Percentiles rank a stretch among this genome's conserved stretches.
phyloP scores from a whole-genome alignment of 176 grass and related monocot species.

The Carex littledalei region DNA sequence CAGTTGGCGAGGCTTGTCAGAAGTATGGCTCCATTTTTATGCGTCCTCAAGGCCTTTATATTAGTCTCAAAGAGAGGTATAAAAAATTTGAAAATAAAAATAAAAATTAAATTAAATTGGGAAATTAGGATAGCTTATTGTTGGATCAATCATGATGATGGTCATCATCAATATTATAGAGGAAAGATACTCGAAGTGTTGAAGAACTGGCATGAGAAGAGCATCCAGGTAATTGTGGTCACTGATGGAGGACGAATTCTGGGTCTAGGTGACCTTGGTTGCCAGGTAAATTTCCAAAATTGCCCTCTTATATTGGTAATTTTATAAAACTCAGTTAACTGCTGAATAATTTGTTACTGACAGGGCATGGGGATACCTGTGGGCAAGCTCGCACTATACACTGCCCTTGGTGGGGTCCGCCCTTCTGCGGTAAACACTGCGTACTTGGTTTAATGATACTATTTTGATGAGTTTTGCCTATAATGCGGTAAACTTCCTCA shows the following conservation, averaged over 20 bases:
- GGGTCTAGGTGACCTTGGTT: slow-evolving; percentile 93
- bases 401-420: slow-evolving; percentile 72
- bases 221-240: slow-evolving; percentile 87
- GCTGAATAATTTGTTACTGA: not conserved
- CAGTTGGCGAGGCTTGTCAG: slow-evolving; percentile 95
- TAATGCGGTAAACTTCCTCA: not conserved
- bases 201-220: slow-evolving; percentile 94
- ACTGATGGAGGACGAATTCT: slow-evolving; percentile 87
- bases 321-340: not conserved
- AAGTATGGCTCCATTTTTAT: slow-evolving; percentile 86
- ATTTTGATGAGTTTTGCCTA: not conserved
- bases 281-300: slow-evolving; percentile 48
- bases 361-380: slow-evolving; percentile 98
- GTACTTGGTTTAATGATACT: not conserved
- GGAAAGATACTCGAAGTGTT: slow-evolving; percentile 70
- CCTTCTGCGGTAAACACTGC: slow-evolving; percentile 55
- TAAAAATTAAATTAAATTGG: not conserved
- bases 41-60: slow-evolving; percentile 67
- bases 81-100: not conserved
- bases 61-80: slow-evolving; percentile 88
- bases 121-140: too few species aligned
- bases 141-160: not conserved
- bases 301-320: not conserved
- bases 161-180: slow-evolving; percentile 19
- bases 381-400: slow-evolving; percentile 83